Conservation (phyloP, 352 stramenopile species). For the Pythium guiyangense region DNA sequence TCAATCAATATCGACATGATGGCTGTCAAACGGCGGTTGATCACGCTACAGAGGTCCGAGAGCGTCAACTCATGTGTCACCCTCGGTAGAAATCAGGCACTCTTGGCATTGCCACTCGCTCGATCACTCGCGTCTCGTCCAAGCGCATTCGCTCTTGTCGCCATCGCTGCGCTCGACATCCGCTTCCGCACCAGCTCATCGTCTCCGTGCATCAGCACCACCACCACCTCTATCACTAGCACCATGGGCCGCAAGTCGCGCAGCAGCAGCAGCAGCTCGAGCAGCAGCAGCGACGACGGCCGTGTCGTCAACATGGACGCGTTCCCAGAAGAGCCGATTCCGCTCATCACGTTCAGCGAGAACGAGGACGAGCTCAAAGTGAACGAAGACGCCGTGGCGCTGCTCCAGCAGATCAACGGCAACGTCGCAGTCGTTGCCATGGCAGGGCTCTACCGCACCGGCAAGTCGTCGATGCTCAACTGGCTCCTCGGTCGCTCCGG, state of each 20-base stretch:
- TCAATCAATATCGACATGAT: too few species aligned
- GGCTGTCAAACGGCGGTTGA: too few species aligned
- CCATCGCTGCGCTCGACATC: too few species aligned
- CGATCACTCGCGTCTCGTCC: too few species aligned
- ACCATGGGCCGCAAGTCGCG: slow-evolving; percentile 7
- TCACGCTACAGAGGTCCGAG: too few species aligned
- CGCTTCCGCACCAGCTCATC: background rate
- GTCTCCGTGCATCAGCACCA: background rate
- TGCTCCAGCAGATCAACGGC: slow-evolving; percentile 67
- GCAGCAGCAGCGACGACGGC: slow-evolving; percentile 12
- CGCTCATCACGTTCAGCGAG: slow-evolving; percentile 84
- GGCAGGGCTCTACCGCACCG: slow-evolving; percentile 83
- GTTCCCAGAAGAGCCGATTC: slow-evolving; percentile 72
- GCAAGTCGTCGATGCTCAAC: slow-evolving; percentile 88
- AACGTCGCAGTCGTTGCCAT: slow-evolving; percentile 80
- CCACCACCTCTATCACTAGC: background rate
- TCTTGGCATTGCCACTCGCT: too few species aligned
- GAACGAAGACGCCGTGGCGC: slow-evolving; percentile 66
- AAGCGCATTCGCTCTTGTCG: too few species aligned
- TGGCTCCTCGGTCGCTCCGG: slow-evolving; percentile 67
- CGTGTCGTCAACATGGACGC: slow-evolving; percentile 12
- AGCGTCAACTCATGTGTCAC: too few species aligned
- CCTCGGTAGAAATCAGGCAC: too few species aligned
- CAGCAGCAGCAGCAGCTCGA: slow-evolving; percentile 6
- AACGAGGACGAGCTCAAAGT: slow-evolving; percentile 77